Evolutionary conservation across 202 grass and related monocot genomes (phyloP).

Genomic region (Dendrocalamus latiflorus): DNA sequence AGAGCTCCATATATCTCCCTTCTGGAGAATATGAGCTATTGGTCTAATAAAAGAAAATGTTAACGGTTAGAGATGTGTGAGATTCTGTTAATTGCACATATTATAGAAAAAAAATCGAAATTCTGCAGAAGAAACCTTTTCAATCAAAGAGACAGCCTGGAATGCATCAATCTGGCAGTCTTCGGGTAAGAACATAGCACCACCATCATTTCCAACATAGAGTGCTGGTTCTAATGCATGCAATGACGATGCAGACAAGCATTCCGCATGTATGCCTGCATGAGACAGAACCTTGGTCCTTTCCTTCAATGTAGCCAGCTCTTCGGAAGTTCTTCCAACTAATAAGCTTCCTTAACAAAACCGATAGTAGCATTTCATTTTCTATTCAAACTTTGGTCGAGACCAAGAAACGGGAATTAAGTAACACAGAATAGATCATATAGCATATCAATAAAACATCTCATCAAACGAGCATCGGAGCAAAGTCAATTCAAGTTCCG

Average conservation of each 20-base stretch:
- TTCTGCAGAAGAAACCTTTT: slow-evolving; percentile 55
- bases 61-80: background rate
- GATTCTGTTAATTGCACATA: background rate
- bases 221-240: slow-evolving; percentile 59
- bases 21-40: slow-evolving; percentile 59
- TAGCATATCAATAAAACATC: too few relatives aligned
- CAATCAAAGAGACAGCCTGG: slow-evolving; percentile 72
- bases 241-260: slow-evolving; percentile 48
- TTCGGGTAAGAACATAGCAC: slow-evolving; percentile 67
- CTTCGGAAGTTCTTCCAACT: slow-evolving; percentile 64
- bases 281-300: slow-evolving; percentile 54
- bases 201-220: slow-evolving; percentile 60
- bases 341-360: slow-evolving; percentile 84
- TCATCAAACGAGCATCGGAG: too few relatives aligned
- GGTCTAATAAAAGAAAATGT: slow-evolving; percentile 43
- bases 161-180: slow-evolving; percentile 77
- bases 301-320: slow-evolving; percentile 56
- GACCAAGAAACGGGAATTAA: background rate
- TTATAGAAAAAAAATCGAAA: slow-evolving; percentile 7
- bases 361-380: slow-evolving; percentile 10
- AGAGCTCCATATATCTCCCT: slow-evolving; percentile 82
- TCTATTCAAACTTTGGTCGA: background rate
- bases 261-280: slow-evolving; percentile 64
- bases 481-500: too few relatives aligned
- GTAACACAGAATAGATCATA: background rate